Conservation (phyloP, 176 grass and related monocot species). For the Lolium multiflorum region DNA sequence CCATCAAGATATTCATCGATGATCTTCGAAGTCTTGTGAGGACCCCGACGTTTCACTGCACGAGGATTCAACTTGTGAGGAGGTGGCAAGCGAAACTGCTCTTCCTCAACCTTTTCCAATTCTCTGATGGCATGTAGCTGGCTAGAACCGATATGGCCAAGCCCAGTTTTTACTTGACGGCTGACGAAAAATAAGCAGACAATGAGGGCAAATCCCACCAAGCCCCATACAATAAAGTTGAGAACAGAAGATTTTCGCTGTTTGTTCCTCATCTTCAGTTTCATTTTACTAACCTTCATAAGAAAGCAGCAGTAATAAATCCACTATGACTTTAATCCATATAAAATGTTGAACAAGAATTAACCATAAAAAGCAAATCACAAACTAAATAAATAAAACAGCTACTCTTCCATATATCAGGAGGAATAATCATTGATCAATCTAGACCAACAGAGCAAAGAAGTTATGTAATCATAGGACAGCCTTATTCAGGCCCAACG, state of each 20-base stretch:
- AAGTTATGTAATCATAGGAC: background rate
- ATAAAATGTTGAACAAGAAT: constrained; percentile 15
- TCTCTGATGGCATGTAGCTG: constrained; percentile 45
- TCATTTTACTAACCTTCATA: constrained; percentile 66
- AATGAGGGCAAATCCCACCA: constrained; percentile 61
- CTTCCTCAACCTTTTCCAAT: constrained; percentile 79
- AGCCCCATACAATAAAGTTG: constrained; percentile 62
- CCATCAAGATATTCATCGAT: constrained; percentile 85
- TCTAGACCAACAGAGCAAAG: background rate
- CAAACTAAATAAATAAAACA: constrained; percentile 17
- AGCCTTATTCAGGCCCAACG: background rate
- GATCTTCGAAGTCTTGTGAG: constrained; percentile 47
- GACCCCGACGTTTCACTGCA: constrained; percentile 67
- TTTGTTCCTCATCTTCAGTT: constrained; percentile 80
- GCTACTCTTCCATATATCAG: background rate
- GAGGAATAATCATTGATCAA: constrained; percentile 6
- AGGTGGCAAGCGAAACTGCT: constrained; percentile 60
- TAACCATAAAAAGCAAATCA: background rate
- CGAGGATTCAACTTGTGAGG: constrained; percentile 72
- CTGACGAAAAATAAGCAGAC: constrained; percentile 49
- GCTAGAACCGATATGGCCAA: constrained; percentile 35
- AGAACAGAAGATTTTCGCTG: constrained; percentile 76
- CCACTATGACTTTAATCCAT: constrained; percentile 6
- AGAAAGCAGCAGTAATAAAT: constrained; percentile 61
- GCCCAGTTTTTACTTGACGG: constrained; percentile 46